These are phyloP conservation scores for Botrytis sinoallii DNA, from an alignment of 2,329 filamentous ascomycete species.

Conservation along the genomic window DNA sequence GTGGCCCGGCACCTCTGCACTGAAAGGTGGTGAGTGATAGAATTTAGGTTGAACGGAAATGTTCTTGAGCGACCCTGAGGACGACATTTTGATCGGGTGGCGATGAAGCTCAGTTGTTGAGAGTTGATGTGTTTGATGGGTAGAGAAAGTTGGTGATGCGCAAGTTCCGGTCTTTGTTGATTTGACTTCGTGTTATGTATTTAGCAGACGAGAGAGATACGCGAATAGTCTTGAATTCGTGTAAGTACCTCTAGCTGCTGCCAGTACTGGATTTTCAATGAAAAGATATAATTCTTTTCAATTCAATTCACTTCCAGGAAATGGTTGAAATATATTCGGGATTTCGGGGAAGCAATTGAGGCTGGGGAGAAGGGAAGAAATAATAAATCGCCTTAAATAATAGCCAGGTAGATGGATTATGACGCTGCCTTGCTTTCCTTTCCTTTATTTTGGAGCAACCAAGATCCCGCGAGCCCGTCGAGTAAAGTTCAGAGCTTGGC, in stretches of 20 bases:
- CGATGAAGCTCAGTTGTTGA: background rate
- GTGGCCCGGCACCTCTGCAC: slow-evolving; percentile 57
- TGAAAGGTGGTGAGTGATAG: slow-evolving; percentile 53
- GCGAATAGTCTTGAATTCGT: background rate
- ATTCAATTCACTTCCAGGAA: background rate
- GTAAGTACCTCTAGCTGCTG: background rate
- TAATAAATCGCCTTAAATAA: background rate
- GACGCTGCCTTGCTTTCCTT: slow-evolving; percentile 17
- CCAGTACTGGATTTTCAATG: background rate
- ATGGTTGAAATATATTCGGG: background rate
- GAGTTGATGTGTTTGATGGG: background rate
- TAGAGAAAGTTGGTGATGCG: background rate
- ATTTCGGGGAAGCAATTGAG: background rate
- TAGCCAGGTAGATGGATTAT: background rate
- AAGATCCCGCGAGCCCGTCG: slow-evolving; percentile 4
- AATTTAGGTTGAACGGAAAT: slow-evolving; percentile 33
- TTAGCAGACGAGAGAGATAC: background rate
- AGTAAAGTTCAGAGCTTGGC: background rate
- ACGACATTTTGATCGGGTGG: background rate
- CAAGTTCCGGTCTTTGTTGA: background rate
- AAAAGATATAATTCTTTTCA: background rate
- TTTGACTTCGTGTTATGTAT: background rate
- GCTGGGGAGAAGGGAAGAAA: background rate
- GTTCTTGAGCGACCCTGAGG: slow-evolving; percentile 33
- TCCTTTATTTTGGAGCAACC: background rate